These are phyloP conservation scores for Fragaria iinumae DNA, from an alignment of 306 rosid genomes.

Conservation along the genomic window DNA sequence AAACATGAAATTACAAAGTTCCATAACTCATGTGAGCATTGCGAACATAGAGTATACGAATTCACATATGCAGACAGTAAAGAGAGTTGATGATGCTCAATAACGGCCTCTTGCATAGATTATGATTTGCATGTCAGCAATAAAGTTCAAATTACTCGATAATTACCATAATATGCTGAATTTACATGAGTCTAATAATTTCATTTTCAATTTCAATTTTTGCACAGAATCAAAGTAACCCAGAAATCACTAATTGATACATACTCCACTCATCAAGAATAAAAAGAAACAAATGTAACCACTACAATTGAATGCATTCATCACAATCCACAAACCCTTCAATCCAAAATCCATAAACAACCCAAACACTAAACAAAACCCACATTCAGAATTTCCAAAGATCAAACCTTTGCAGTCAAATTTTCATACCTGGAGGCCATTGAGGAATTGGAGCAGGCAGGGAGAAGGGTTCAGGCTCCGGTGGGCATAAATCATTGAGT, in stretches of 20 bases:
- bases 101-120: conserved; percentile 1
- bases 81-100: conserved; percentile 1
- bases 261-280: background rate
- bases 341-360: too few relatives aligned
- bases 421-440: conserved; percentile 65
- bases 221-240: background rate
- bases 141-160: conserved; percentile 4
- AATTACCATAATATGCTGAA: background rate
- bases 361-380: too few relatives aligned
- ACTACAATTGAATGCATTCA: too few relatives aligned
- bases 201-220: background rate
- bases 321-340: too few relatives aligned
- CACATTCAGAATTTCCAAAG: conserved; percentile 1
- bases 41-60: background rate
- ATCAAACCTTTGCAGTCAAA: conserved; percentile 3
- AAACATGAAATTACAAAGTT: background rate
- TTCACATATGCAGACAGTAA: background rate
- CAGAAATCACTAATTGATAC: background rate
- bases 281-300: background rate
- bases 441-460: conserved; percentile 54
- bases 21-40: background rate
- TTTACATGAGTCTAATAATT: background rate
- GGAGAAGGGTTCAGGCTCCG: conserved; percentile 44
- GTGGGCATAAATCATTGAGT: conserved; percentile 22
- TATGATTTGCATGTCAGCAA: background rate